phyloP scores from a whole-genome alignment of 1,284 basidiomycete genomes.

The Dichomitus squalens region DNA sequence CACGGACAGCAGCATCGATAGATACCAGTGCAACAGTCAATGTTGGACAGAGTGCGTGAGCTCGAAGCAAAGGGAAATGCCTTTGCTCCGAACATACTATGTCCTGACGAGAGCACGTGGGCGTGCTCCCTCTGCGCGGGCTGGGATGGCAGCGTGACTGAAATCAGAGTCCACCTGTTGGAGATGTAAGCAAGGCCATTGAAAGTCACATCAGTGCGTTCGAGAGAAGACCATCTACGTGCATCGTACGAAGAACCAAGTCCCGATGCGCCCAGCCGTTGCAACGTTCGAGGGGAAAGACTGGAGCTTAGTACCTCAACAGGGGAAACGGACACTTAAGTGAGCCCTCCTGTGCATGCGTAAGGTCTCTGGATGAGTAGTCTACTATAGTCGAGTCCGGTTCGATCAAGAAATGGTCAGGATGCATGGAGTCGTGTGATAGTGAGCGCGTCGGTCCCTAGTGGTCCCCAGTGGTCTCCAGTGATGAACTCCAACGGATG shows the following conservation, averaged over 20 bases:
- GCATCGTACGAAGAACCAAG: background rate
- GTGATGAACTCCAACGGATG: too few species aligned
- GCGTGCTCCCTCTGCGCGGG: background rate
- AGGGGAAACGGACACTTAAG: background rate
- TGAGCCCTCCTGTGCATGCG: too few species aligned
- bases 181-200: background rate
- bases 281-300: background rate
- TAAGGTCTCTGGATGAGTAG: too few species aligned
- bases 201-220: background rate
- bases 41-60: background rate
- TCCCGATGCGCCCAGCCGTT: background rate
- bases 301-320: background rate
- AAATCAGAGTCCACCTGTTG: background rate
- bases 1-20: too few species aligned
- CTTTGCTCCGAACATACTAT: background rate
- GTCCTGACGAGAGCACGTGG: background rate
- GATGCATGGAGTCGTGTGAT: too few species aligned
- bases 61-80: background rate
- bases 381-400: too few species aligned
- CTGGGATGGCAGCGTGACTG: background rate
- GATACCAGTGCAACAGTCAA: too few species aligned
- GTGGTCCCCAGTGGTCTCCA: too few species aligned
- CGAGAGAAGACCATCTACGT: background rate
- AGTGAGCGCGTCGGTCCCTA: too few species aligned
- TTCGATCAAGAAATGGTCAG: too few species aligned